phyloP scores from a whole-genome alignment of 2,329 filamentous ascomycete genomes.

The Talaromyces sp. region DNA sequence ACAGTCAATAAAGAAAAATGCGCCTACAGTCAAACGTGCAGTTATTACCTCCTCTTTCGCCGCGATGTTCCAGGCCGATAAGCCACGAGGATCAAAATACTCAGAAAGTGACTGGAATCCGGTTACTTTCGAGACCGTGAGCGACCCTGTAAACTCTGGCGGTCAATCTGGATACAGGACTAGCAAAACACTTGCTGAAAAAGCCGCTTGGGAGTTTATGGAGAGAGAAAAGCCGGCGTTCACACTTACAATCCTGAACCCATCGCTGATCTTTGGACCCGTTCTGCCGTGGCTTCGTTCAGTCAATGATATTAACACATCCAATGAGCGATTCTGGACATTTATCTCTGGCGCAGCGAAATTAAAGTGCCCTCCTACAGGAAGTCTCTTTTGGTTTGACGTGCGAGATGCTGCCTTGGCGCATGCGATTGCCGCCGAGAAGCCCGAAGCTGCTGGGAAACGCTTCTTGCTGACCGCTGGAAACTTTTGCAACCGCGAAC shows the following conservation, averaged over 20 bases:
- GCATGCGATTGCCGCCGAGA: conserved; percentile 21
- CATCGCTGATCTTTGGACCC: conserved; percentile 41
- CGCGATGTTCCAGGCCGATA: conserved; percentile 34
- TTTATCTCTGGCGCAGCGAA: conserved; percentile 16
- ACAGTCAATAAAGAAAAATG: conserved; percentile 13
- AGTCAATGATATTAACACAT: conserved; percentile 31
- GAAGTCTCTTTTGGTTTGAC: conserved; percentile 20
- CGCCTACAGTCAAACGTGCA: conserved; percentile 30
- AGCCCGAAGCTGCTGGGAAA: conserved; percentile 16
- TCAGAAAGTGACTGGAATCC: conserved; percentile 47
- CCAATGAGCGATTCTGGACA: conserved; percentile 24
- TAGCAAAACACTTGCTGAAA: conserved; percentile 43
- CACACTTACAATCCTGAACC: conserved; percentile 38
- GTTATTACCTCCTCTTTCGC: conserved; percentile 51
- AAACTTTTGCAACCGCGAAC: conserved; percentile 18
- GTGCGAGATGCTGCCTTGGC: conserved; percentile 27
- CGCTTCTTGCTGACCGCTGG: conserved; percentile 19
- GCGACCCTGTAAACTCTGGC: conserved; percentile 9
- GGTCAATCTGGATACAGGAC: conserved; percentile 35
- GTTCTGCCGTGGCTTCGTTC: conserved; percentile 4
- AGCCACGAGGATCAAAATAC: conserved; percentile 31
- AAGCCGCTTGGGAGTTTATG: conserved; percentile 22
- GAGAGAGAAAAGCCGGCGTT: conserved; percentile 15
- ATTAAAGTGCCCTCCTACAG: conserved; percentile 13
- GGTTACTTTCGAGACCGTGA: conserved; percentile 39